Evolutionary conservation across 129 eudicot species (phyloP), one percentile per base, ranked within the genome.

Genomic region (Kitagawia praeruptora): DNA sequence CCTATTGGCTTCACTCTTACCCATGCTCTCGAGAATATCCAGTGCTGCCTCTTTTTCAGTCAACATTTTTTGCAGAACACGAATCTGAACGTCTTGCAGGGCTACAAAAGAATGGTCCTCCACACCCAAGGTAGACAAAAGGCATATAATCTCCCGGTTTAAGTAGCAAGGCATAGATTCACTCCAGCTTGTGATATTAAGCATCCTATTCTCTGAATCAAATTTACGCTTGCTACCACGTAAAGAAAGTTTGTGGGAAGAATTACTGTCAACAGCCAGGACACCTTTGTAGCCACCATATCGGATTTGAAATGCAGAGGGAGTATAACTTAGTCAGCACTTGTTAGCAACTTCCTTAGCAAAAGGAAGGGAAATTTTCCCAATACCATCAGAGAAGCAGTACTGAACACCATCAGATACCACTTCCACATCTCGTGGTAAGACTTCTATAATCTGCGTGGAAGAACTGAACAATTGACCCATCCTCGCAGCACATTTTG

Each of bases 401-500:
- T 95, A 91, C 74, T 77, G 85, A 44, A 90, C 89, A 6, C 96
- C 97, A 54, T 95, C 99, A 25, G 90, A 48, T 44, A 84, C 87
- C 53, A 86, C 89, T 85, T 92, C 97, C 13, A 92, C 87, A 34
- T 90, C 88, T 61, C 86, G 89, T 15, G 86, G 79, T 41, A 75
- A 82, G 53, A 95, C 96, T 75, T 92, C 89, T 27, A 87, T n/a
- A 13, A 96, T 90, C 75, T 92, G 99, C 63, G 37, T 80, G 6
- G 99, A 95, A 56, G 99, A 83, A 77, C 99, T 95, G 46, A 95
- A 95, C 78, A 95, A 51, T 38, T 95, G 99, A 13, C 99, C 99
- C 99, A 95, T 95, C 79, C 99, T 87, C 0, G 99, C 99, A 25
- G 99, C 97, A 85, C 97, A 95, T 80, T 95, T 95, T 6, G 99